Percentiles rank a stretch among this genome's conserved stretches.
Conservation (phyloP, 805 yeast species). For the Sungouiozyma intestinalis region DNA sequence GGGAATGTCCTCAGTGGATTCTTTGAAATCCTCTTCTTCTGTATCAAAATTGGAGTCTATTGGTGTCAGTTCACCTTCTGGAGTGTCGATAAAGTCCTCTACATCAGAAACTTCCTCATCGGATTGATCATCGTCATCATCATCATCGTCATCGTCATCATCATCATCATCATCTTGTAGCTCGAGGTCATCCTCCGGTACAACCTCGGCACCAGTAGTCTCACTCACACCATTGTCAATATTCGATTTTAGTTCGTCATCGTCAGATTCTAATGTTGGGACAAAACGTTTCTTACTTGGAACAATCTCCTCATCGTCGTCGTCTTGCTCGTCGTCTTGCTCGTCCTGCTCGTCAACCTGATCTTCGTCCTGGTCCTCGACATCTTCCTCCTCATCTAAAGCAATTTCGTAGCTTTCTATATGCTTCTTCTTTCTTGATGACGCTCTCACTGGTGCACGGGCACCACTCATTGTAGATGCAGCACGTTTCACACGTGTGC, state of each 20-base stretch:
- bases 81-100: constrained; percentile 9
- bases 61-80: background rate
- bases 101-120: constrained; percentile 10
- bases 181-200: background rate
- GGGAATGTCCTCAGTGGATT: constrained; percentile 10
- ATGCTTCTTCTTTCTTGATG: constrained; percentile 5
- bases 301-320: constrained; percentile 12
- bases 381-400: constrained; percentile 12
- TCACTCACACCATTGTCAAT: constrained; percentile 3
- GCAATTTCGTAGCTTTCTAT: constrained; percentile 4
- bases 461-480: constrained; percentile 4
- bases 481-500: constrained; percentile 6
- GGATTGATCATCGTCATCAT: constrained; percentile 13
- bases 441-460: background rate
- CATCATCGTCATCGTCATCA: constrained; percentile 12
- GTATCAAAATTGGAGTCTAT: background rate
- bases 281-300: background rate
- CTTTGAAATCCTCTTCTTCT: constrained; percentile 14
- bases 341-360: constrained; percentile 16
- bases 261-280: constrained; percentile 2
- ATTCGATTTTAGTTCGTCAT: constrained; percentile 1
- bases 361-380: constrained; percentile 7
- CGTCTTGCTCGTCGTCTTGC: constrained; percentile 12
- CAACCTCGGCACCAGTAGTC: background rate
- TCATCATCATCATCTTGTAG: background rate